Percentiles rank a stretch among this genome's conserved stretches.
These are phyloP conservation scores for Dictyostelium capitatum DNA, from an alignment of 78 protist genomes.

Conservation along the genomic window DNA sequence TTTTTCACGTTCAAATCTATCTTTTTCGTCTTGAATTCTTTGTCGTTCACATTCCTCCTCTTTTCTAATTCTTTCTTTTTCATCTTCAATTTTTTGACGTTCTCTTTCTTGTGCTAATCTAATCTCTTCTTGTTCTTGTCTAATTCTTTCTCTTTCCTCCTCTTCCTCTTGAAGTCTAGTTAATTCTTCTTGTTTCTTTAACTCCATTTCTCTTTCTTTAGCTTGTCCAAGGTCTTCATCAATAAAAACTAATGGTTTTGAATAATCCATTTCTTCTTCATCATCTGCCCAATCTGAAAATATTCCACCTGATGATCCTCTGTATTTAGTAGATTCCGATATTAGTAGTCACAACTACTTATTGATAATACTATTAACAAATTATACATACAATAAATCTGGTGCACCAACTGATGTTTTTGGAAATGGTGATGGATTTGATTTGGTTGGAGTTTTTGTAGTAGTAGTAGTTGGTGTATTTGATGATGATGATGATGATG, in stretches of 20 bases:
- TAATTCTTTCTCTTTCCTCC: slow-evolving; percentile 42
- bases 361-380: neutral
- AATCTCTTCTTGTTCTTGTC: slow-evolving; percentile 16
- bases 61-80: slow-evolving; percentile 17
- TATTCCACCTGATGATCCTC: neutral
- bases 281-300: slow-evolving; percentile 75
- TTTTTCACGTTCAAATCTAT: slow-evolving; percentile 24
- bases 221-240: slow-evolving; percentile 70
- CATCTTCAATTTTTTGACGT: slow-evolving; percentile 18
- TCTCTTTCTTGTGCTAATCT: slow-evolving; percentile 25
- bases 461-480: neutral
- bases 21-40: slow-evolving; percentile 19
- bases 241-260: slow-evolving; percentile 71
- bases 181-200: slow-evolving; percentile 43
- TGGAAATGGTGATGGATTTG: neutral
- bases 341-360: neutral
- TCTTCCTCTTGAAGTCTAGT: neutral
- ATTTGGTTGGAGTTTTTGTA: neutral
- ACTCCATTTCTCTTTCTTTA: slow-evolving; percentile 50
- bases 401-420: neutral
- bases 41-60: slow-evolving; percentile 25
- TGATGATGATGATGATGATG: neutral
- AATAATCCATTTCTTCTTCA: slow-evolving; percentile 70
- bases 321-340: neutral
- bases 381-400: neutral